Evolutionary conservation across 129 eudicot species (phyloP).

Genomic region (Arctium minus): DNA sequence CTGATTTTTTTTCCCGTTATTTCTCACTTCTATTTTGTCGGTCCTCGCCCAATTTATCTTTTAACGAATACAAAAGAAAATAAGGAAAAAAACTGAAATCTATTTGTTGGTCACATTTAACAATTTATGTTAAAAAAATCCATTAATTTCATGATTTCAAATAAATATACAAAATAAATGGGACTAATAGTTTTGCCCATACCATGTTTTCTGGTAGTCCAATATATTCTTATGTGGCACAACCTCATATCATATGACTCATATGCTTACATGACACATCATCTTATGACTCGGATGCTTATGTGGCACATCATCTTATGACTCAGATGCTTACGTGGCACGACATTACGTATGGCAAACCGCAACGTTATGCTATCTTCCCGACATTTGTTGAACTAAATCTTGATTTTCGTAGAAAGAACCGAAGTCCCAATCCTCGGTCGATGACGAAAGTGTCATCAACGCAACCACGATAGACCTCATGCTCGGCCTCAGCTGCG

Average conservation of each 20-base stretch:
- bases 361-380: slow-evolving; percentile 35
- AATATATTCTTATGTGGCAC: background rate
- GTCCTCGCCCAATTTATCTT: too few species aligned
- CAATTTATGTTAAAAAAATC: background rate
- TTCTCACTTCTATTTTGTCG: too few species aligned
- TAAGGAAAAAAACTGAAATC: background rate
- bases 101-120: background rate
- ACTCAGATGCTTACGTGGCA: slow-evolving; percentile 1
- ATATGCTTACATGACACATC: background rate
- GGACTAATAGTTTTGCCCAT: background rate
- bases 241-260: background rate
- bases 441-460: slow-evolving; percentile 57
- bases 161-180: background rate
- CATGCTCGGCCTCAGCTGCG: slow-evolving; percentile 86
- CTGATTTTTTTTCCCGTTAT: too few species aligned
- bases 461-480: slow-evolving; percentile 84
- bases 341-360: background rate
- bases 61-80: too few species aligned
- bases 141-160: slow-evolving; percentile 5
- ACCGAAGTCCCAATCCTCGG: slow-evolving; percentile 61
- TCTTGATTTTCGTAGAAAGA: slow-evolving; percentile 56
- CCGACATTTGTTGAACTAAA: slow-evolving; percentile 56
- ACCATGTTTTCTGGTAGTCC: slow-evolving; percentile 3
- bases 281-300: background rate
- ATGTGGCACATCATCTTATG: background rate